phyloP scores from a whole-genome alignment of 2,329 filamentous ascomycete genomes.

The Reticulascus tulasneorum region DNA sequence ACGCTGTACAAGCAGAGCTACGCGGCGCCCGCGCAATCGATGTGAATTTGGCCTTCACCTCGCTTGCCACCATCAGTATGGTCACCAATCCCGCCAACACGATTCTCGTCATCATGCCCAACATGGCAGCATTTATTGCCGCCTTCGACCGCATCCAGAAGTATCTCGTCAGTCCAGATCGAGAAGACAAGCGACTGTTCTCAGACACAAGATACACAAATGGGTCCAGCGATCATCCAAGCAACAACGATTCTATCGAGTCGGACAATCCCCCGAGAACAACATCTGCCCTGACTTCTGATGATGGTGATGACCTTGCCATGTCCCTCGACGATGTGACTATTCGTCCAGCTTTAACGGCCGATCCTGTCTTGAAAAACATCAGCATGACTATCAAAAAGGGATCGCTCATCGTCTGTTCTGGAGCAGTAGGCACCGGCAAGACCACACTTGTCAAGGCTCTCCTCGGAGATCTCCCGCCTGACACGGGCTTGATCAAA shows the following conservation, averaged over 20 bases:
- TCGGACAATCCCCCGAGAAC: too few species aligned
- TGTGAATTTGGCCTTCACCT: slow-evolving; percentile 17
- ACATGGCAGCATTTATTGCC: slow-evolving; percentile 9
- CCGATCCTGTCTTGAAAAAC: too few species aligned
- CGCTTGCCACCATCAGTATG: slow-evolving; percentile 16
- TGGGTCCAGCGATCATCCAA: not conserved
- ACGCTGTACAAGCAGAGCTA: too few species aligned
- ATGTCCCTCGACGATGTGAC: too few species aligned
- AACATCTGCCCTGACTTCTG: too few species aligned
- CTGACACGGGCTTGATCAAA: not conserved
- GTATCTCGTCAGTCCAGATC: slow-evolving; percentile 9
- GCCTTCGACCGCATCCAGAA: slow-evolving; percentile 16
- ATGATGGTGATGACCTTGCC: too few species aligned
- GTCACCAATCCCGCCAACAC: slow-evolving; percentile 14
- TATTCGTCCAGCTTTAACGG: too few species aligned
- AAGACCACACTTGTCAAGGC: slow-evolving; percentile 17
- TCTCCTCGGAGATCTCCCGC: slow-evolving; percentile 16
- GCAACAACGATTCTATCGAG: too few species aligned
- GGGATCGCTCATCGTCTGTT: too few species aligned
- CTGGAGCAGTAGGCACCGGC: slow-evolving; percentile 12
- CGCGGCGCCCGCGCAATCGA: too few species aligned
- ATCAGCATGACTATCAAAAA: too few species aligned
- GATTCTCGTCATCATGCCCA: slow-evolving; percentile 14
- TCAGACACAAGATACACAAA: not conserved
- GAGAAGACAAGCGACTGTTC: not conserved